Evolutionary conservation across 805 yeast species (phyloP), one percentile per base, ranked within the genome.

Genomic region (Saccharomycopsis sp.): DNA sequence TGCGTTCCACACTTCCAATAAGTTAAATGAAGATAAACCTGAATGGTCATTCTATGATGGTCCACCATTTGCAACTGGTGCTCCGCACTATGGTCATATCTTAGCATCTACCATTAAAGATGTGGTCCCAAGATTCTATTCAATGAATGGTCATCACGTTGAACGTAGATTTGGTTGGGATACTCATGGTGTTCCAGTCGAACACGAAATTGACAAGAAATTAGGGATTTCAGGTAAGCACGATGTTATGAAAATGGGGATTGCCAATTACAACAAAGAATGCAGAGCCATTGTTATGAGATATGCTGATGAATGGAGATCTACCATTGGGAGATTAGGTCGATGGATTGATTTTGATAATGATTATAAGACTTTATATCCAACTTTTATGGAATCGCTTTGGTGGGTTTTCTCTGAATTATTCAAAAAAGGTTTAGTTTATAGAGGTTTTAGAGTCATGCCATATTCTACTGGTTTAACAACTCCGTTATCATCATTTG

Each of bases 131-230:
- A 78, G 99, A 61, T 93, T 87, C 61, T 97, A 97, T 49, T 85
- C 95, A 52, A 90, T 93, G 98, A 90, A 85, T 56, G 98, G 98
- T 17, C 82, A 78, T 65, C 86, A 83, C 57, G 98, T 93, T 35
- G 96, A 86, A 67, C 85, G 99, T 69, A 78, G 97, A 59, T 93
- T 93, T 54, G 99, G 99, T 51, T 93, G 99, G 99, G 99, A 93
- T 67, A 93, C 99, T 45, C 99, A 93, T 64, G 99, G 99, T 47
- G 78, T 93, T 53, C 99, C 99, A 40, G 87, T 93, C 47, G 99
- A 93, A 70, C 96, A 93, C 64, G 96, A 90, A 66, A 93, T 93
- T 58, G 99, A 93, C 85, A 93, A 94, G 83, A 84, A 85, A 61
- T 75, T 93, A 56, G 95, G 94, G 31, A 87, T 93, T 66, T 80